Base-by-base conservation (phyloP, 345 rosid genomes). In the Aquilaria sinensis region DNA sequence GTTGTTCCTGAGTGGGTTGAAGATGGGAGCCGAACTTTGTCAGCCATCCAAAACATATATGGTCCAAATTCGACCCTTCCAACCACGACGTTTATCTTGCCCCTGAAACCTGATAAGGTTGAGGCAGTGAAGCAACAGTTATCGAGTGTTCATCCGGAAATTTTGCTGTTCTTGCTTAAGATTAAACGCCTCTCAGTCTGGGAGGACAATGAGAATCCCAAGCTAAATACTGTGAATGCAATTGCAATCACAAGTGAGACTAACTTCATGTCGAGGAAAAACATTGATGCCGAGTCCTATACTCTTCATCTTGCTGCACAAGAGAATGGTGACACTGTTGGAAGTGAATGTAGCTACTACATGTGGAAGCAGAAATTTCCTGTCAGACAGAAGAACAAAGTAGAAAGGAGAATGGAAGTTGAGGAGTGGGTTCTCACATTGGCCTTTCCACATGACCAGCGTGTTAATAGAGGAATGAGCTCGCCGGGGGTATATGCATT, bases 1-100 rank as follows among this genome's bases (percentile, higher is more conserved):
- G 77, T 87, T 8, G 87, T 90, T 57, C 95, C 92, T 0, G 95
- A 90, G 68, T 87, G 97, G 90, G 82, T 90, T 47, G 95, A 80
- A 3, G 87, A 80, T 16, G 23, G 23, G 52, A 71, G 68, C 30
- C 90, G 79, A 47, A 73, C 74, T 33, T 77, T 78, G 32, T 51
- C 59, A 3, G 92, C 80, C 57, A 64, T 90, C 10, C 69, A 67
- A 48, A 54, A 74, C 48, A 67, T 87, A 5, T 87, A 87, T 66
- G 90, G 90, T 23, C 78, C 76, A 0, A 46, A 53, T 15, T 71
- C 80, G 12, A 7, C 61, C 4, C 78, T 87, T 63, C 95, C 97
- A 3, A 78, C 84, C 2, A 90, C 92, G 9, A 67, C 79, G 6
- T 58, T 85, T 8, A 60, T 90, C 65, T 70, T 90, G 72, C 97